Evolutionary conservation across 176 grass and related monocot species (phyloP).

Genomic region (Thinopyrum elongatum): DNA sequence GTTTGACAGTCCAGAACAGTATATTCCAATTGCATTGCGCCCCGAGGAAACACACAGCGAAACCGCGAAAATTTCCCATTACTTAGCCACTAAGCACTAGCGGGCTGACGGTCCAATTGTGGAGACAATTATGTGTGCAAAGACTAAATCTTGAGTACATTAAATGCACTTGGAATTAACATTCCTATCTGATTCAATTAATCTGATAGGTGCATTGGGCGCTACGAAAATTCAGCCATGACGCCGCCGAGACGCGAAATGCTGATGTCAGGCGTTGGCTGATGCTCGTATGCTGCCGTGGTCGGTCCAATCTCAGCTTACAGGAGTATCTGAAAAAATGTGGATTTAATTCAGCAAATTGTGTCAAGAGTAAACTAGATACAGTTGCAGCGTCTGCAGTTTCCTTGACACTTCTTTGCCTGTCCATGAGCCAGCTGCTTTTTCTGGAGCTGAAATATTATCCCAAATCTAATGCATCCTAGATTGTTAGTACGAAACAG

Average conservation of each 20-base stretch:
- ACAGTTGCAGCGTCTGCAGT: neutral
- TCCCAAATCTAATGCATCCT: neutral
- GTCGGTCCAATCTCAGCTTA: neutral
- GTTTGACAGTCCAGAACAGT: neutral
- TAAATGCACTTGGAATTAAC: neutral
- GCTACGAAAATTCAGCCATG: slow-evolving; percentile 16
- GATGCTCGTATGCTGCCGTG: neutral
- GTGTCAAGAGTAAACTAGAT: neutral
- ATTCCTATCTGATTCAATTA: neutral
- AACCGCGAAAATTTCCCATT: neutral
- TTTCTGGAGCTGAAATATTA: neutral
- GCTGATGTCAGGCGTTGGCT: slow-evolving; percentile 7
- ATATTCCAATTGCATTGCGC: neutral
- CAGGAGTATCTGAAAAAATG: neutral
- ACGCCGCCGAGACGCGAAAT: neutral
- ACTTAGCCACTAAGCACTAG: neutral
- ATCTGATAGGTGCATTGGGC: neutral
- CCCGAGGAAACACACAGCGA: neutral
- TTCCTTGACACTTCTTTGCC: neutral
- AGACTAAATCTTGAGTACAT: slow-evolving; percentile 29
- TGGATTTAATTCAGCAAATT: neutral
- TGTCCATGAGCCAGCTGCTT: neutral
- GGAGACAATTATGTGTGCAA: neutral
- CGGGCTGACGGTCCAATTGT: too few species aligned
- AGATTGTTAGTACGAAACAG: neutral